These are phyloP conservation scores for Fusarium xylarioides DNA, from an alignment of 2,329 filamentous ascomycete genomes.

Conservation along the genomic window DNA sequence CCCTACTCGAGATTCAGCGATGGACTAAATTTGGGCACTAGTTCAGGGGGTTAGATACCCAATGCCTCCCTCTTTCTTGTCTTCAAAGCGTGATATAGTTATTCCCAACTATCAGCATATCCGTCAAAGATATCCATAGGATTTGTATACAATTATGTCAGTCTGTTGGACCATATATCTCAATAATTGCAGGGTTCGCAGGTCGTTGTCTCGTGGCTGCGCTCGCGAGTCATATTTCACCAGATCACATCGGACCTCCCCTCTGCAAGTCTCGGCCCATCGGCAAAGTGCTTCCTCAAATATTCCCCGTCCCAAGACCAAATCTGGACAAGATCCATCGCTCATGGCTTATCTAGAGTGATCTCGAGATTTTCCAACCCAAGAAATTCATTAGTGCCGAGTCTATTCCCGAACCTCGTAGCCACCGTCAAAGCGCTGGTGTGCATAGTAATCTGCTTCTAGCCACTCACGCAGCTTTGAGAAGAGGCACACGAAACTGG, in stretches of 20 bases:
- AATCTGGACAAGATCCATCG: neutral
- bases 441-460: neutral
- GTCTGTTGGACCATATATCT: neutral
- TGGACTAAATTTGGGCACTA: neutral
- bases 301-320: accelerated
- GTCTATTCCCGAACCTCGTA: neutral
- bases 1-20: accelerated
- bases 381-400: neutral
- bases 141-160: no score
- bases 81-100: accelerated
- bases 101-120: neutral
- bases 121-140: no score
- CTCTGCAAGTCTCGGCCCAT: neutral
- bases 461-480: accelerated
- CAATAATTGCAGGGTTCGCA: accelerated
- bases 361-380: neutral
- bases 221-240: neutral
- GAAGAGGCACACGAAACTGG: neutral
- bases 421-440: no score
- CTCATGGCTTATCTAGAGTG: neutral
- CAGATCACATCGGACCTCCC: neutral
- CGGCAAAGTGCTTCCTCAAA: neutral
- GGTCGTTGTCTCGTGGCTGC: neutral
- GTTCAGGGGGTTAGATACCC: neutral
- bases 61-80: neutral